Percentiles rank a stretch among this genome's conserved stretches.
phyloP scores from a whole-genome alignment of 2,329 filamentous ascomycete genomes.

The Plenodomus biglobosus region DNA sequence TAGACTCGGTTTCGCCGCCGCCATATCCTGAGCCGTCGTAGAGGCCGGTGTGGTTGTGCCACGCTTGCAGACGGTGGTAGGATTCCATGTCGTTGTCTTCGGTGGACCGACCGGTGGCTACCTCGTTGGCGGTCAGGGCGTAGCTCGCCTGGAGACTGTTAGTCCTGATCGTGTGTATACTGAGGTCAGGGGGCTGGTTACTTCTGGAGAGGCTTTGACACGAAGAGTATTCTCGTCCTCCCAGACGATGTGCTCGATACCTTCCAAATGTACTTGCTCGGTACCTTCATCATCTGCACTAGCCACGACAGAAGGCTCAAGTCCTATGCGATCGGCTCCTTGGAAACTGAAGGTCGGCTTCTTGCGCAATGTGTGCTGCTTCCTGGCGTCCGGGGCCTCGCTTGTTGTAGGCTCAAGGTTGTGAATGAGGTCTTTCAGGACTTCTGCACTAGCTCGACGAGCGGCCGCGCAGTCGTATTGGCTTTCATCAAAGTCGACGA shows the following conservation, averaged over 20 bases:
- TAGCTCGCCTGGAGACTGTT: neutral
- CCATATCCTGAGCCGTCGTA: slow-evolving; percentile 34
- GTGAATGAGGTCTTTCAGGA: neutral
- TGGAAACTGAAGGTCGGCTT: neutral
- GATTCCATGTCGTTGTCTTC: slow-evolving; percentile 11
- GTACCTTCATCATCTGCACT: neutral
- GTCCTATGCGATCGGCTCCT: neutral
- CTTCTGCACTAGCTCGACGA: neutral
- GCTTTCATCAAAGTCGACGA: neutral
- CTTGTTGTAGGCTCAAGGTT: neutral
- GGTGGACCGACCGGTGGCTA: neutral
- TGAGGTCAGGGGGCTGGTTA: neutral
- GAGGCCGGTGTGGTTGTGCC: slow-evolving; percentile 6
- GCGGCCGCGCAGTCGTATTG: neutral
- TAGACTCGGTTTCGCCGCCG: slow-evolving; percentile 12
- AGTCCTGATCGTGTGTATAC: neutral
- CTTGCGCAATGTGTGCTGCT: neutral
- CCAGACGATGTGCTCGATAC: slow-evolving; percentile 3
- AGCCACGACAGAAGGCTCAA: neutral
- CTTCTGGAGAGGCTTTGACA: neutral
- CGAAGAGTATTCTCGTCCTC: neutral
- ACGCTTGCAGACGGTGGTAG: slow-evolving; percentile 5
- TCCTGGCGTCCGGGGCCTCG: neutral
- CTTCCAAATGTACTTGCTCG: neutral
- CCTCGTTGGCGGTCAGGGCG: neutral